Evolutionary conservation across 768 basidiomycete species (phyloP), one percentile per base, ranked within the genome.

Genomic region (Tricholoma terreum): DNA sequence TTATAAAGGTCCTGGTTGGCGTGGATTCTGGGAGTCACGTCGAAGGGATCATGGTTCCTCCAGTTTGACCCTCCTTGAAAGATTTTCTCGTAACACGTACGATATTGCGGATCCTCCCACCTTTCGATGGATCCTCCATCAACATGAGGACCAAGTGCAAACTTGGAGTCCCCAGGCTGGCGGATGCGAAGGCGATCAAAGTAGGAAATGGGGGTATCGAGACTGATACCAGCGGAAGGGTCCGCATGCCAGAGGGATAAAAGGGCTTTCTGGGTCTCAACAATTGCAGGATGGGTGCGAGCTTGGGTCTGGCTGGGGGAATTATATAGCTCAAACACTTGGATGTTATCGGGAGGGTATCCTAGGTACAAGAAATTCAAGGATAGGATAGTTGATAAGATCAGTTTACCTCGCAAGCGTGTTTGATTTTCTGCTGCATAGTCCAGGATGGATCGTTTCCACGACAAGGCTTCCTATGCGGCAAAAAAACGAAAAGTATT

Each of bases 291-390:
- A 61, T 92, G 88, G 0, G 86, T 82, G 34, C 90, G 84, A 1
- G 87, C 90, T n/a, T 68, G 67, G 1, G 84, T 78, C 67, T 91
- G 89, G 12, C 80, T 64, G 42, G 73, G 75, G 4, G 84, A 80
- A 70, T 89, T 87, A 75, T 91, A 91, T 12, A 91, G 65, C 63
- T 91, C 89, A 65, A 79, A 91, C 6, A 83, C 87, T 69, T 90
- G 87, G 50, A 87, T 83, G 59, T 89, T 78, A 35, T 84, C 77
- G 3, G 76, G 71, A 0, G 90, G 90, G 61, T 84, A 87, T 6
- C 89, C 88, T 88, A 63, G 21, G 43, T 21, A 40, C 14, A 1
- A 42, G 4, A 30, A 22, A 6, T 50, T 27, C 22, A 34, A 7
- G 48, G 21, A 42, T 33, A 30, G 19, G 10, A 24, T 17, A 12